Base-by-base conservation (phyloP, 805 yeast genomes). In the Cyberlindnera mycetangii region DNA sequence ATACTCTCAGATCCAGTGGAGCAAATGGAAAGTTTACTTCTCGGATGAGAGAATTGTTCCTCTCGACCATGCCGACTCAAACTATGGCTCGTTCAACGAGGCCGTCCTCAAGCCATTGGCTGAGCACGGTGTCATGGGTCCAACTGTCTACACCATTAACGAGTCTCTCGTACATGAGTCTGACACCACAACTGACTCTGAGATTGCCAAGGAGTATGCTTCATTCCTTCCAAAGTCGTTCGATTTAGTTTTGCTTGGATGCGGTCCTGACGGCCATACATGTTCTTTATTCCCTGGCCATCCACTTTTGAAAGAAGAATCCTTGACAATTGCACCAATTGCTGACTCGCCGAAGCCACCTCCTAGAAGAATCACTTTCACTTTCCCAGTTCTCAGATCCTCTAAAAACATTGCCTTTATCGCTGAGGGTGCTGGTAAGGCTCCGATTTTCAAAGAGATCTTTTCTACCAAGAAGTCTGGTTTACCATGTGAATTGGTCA, bases 241-340 rank as follows among this genome's bases (percentile, higher is more conserved):
- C 25, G 96, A 89, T 64, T 68, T 89, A 55, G 69, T 89, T 18
- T 68, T 89, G 44, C 72, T 89, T 51, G 97, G 97, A 18, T 85
- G 93, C 63, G 97, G 97, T 7, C 97, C 97, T 28, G 97, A 89
- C 59, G 97, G 97, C 31, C 97, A 89, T 65, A 89, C 96, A 5
- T 87, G 96, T 68, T 89, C 97, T 1, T 71, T 89, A 51, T 89
- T 89, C 77, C 97, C 97, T 11, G 89, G 84, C 5, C 96, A 89
- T 63, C 56, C 64, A 48, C 72, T 88, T 56, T 71, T 89, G 45
- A 51, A 74, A 30, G 92, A 84, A 60, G 62, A 67, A 21, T 39
- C 61, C 9, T 68, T 71, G 48, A 64, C 66, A 33, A 82, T 89
- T 45, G 79, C 90, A 9, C 67, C 78, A 57, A 78, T 90, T 50